Conservation (phyloP, 257 asterid species). For the Gentiana macrophylla region DNA sequence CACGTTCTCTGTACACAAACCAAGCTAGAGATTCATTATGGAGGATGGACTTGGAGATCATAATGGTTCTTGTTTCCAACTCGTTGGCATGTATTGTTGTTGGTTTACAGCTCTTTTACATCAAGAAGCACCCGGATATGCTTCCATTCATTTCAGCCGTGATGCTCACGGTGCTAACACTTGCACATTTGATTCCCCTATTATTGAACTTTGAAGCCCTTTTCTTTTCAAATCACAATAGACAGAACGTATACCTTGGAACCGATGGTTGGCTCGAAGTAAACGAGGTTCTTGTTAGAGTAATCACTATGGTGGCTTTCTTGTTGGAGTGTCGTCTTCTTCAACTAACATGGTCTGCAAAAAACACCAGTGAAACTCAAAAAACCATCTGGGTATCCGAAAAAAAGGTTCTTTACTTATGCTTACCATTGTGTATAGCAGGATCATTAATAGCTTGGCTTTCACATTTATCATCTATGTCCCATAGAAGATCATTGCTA, state of each 20-base stretch:
- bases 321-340: constrained; percentile 70
- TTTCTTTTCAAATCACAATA: constrained; percentile 36
- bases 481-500: constrained; percentile 20
- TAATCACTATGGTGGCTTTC: constrained; percentile 85
- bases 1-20: constrained; percentile 44
- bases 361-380: constrained; percentile 34
- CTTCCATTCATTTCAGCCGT: constrained; percentile 53
- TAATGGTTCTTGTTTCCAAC: constrained; percentile 69
- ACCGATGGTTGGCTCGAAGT: constrained; percentile 76
- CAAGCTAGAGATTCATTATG: constrained; percentile 71
- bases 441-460: constrained; percentile 72
- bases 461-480: constrained; percentile 33
- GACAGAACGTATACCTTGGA: constrained; percentile 46
- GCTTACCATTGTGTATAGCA: constrained; percentile 51
- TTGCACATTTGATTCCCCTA: constrained; percentile 71
- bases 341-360: constrained; percentile 72
- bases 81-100: constrained; percentile 60
- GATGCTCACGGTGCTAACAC: constrained; percentile 60
- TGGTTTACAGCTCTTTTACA: constrained; percentile 65
- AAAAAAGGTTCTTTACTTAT: constrained; percentile 55
- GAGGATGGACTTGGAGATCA: constrained; percentile 88
- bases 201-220: constrained; percentile 80
- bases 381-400: constrained; percentile 48
- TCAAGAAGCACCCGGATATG: constrained; percentile 39
- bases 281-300: constrained; percentile 75